Conservation (phyloP, 2,329 filamentous ascomycete genomes). For the Gyromitra esculenta region DNA sequence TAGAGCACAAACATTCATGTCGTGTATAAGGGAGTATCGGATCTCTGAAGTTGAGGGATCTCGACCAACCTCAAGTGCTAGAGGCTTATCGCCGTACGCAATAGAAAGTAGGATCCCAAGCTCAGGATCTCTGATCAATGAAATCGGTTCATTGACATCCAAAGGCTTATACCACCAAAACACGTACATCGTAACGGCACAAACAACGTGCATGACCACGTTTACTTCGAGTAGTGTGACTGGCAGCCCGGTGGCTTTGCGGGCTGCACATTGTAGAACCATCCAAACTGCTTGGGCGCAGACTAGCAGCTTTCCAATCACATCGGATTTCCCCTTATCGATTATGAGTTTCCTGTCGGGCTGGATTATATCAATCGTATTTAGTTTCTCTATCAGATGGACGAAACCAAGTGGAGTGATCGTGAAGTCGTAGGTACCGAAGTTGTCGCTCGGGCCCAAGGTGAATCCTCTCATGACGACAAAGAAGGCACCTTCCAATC, state of each 20-base stretch:
- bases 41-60: too few relatives aligned
- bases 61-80: too few relatives aligned
- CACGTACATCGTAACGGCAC: not conserved
- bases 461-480: constrained; percentile 9
- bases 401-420: too few relatives aligned
- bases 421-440: too few relatives aligned
- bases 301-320: not conserved
- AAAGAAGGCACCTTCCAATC: constrained; percentile 4
- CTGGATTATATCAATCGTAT: too few relatives aligned
- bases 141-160: not conserved
- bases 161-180: constrained; percentile 12
- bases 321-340: constrained; percentile 1
- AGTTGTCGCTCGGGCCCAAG: not conserved
- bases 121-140: not conserved
- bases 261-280: not conserved
- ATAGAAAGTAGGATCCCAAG: not conserved
- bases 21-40: too few relatives aligned
- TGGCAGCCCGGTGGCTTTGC: not conserved
- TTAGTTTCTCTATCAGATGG: too few relatives aligned
- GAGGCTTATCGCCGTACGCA: not conserved
- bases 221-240: constrained; percentile 6
- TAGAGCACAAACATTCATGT: too few relatives aligned
- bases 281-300: not conserved
- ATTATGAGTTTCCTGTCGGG: too few relatives aligned
- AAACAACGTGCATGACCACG: not conserved